Conservation (phyloP, 345 rosid genomes). For the Streptanthus diversifolius region DNA sequence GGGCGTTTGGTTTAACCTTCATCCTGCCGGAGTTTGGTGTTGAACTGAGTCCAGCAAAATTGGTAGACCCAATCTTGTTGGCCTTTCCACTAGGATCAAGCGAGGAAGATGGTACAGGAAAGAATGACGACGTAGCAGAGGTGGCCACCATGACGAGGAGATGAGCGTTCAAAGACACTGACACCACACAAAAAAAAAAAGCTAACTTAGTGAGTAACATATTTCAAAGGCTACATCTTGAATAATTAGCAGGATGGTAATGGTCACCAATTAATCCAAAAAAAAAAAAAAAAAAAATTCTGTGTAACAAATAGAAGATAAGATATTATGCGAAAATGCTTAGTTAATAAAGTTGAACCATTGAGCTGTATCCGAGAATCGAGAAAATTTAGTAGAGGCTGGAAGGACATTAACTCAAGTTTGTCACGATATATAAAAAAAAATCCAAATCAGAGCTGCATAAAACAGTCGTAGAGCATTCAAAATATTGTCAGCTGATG, state of each 20-base stretch:
- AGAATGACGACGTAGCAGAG: slow-evolving; percentile 71
- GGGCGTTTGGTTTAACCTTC: slow-evolving; percentile 85
- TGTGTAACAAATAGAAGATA: not conserved
- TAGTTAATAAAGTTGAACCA: not conserved
- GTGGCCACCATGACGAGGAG: slow-evolving; percentile 62
- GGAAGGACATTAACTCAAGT: not conserved
- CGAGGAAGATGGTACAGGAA: slow-evolving; percentile 51
- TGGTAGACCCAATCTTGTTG: slow-evolving; percentile 51
- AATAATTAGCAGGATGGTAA: not conserved
- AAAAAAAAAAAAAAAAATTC: not conserved
- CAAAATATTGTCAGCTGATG: not conserved
- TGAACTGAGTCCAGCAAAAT: slow-evolving; percentile 44
- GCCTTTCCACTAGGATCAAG: slow-evolving; percentile 48
- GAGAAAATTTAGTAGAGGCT: not conserved
- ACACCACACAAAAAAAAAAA: not conserved
- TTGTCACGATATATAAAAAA: not conserved
- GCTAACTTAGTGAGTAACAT: not conserved
- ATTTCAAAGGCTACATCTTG: not conserved
- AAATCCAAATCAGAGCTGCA: not conserved
- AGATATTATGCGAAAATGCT: not conserved
- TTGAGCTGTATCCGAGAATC: not conserved
- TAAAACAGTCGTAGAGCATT: not conserved
- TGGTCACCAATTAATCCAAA: too few species aligned
- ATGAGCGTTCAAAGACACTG: slow-evolving; percentile 23
- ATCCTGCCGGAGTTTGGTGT: slow-evolving; percentile 50